Evolutionary conservation across 495 filamentous ascomycete genomes (phyloP).

Genomic region (Paragyromitra xinjiangensis): DNA sequence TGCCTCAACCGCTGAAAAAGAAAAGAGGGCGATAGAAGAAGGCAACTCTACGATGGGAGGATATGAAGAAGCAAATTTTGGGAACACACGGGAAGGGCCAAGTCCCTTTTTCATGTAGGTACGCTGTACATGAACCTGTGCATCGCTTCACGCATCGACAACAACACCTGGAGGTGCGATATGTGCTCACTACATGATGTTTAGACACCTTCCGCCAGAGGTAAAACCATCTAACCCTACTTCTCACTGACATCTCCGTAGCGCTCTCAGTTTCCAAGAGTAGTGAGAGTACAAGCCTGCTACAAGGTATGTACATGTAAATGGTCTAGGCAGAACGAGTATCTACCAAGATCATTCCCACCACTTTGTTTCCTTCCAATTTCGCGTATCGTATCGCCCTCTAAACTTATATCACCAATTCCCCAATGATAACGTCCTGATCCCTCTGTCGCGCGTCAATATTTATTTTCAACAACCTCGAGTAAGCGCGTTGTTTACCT

Average conservation of each 20-base stretch:
- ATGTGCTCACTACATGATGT: constrained; percentile 51
- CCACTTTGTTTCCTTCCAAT: not conserved
- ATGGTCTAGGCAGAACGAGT: not conserved
- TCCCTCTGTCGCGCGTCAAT: constrained; percentile 42
- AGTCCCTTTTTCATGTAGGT: constrained; percentile 48
- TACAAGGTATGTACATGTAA: not conserved
- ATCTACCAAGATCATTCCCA: not conserved
- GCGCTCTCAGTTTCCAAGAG: constrained; percentile 30
- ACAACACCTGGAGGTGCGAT: constrained; percentile 45
- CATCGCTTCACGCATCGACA: constrained; percentile 54
- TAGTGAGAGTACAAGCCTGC: not conserved
- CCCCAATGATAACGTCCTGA: not conserved
- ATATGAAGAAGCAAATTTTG: constrained; percentile 48
- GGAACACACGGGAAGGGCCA: constrained; percentile 49
- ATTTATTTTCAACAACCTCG: constrained; percentile 25
- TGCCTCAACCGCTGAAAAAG: constrained; percentile 36
- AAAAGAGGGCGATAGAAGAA: constrained; percentile 29
- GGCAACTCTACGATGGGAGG: constrained; percentile 42
- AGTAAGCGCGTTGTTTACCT: constrained; percentile 50
- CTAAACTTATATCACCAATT: constrained; percentile 2
- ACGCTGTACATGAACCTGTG: constrained; percentile 48
- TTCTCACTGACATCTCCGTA: constrained; percentile 43
- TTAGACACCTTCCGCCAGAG: constrained; percentile 40
- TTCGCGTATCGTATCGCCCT: not conserved
- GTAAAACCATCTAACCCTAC: constrained; percentile 21